Conservation (phyloP, 2,329 filamentous ascomycete genomes). For the Delphinella strobiligena region DNA sequence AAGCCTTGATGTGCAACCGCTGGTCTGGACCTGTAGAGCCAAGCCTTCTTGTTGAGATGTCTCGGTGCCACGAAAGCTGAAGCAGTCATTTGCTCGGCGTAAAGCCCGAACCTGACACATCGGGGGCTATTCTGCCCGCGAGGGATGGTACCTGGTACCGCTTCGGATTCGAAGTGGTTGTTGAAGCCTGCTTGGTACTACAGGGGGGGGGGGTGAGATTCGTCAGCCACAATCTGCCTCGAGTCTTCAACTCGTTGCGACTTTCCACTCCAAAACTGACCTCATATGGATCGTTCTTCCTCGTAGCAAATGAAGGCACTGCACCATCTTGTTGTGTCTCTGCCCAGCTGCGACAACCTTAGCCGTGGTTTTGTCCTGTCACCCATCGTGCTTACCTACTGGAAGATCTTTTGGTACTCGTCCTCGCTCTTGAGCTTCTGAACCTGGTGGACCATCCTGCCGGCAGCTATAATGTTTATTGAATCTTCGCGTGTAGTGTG, state of each 20-base stretch:
- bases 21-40: constrained; percentile 32
- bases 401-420: constrained; percentile 13
- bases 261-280: constrained; percentile 18
- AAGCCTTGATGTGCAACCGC: constrained; percentile 29
- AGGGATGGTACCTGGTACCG: constrained; percentile 30
- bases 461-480: too few relatives aligned
- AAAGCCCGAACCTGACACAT: constrained; percentile 30
- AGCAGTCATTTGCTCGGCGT: constrained; percentile 34
- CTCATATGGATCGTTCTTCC: constrained; percentile 43
- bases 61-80: constrained; percentile 33
- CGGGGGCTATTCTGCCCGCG: constrained; percentile 31
- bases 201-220: constrained; percentile 7
- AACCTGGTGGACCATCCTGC: constrained; percentile 1
- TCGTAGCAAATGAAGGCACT: constrained; percentile 42
- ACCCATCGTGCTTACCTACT: constrained; percentile 8
- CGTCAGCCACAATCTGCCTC: too few relatives aligned
- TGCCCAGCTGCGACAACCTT: constrained; percentile 31
- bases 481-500: background rate
- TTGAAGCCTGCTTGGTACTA: constrained; percentile 46
- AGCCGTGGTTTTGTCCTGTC: background rate
- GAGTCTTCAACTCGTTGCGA: background rate
- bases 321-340: constrained; percentile 47
- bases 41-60: constrained; percentile 30
- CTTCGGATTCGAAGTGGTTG: constrained; percentile 33
- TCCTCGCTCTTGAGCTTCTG: constrained; percentile 9